Evolutionary conservation across 2,329 filamentous ascomycete species (phyloP).

Genomic region (Aureobasidium sp.): DNA sequence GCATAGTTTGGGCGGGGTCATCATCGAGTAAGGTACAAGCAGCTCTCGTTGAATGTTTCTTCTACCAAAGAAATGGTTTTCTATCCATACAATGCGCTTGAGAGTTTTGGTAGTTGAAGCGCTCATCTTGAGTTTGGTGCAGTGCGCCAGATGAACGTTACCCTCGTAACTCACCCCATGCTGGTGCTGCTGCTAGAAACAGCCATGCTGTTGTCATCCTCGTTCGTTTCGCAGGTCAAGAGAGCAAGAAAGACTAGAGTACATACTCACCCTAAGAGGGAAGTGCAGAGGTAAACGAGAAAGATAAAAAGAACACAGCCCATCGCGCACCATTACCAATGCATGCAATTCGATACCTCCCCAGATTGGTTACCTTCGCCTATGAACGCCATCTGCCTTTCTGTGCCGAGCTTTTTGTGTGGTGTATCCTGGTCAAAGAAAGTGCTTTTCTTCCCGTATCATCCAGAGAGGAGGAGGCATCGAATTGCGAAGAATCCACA

Average conservation of each 20-base stretch:
- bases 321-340: background rate
- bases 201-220: background rate
- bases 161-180: background rate
- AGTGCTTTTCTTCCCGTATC: background rate
- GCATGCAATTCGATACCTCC: constrained; percentile 9
- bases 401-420: background rate
- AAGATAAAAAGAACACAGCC: background rate
- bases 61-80: background rate
- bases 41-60: background rate
- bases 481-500: background rate
- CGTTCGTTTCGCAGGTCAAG: background rate
- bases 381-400: constrained; percentile 3
- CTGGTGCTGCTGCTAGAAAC: background rate
- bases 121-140: background rate
- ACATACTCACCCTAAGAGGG: constrained; percentile 10
- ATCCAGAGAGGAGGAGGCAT: constrained; percentile 3
- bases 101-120: background rate
- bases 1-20: background rate
- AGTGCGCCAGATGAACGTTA: background rate
- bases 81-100: background rate
- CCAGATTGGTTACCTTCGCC: background rate
- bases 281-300: background rate
- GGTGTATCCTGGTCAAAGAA: background rate
- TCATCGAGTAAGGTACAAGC: background rate
- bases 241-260: constrained; percentile 1